Conservation (phyloP, 2,329 filamentous ascomycete species). For the Calonectria hawksworthii region DNA sequence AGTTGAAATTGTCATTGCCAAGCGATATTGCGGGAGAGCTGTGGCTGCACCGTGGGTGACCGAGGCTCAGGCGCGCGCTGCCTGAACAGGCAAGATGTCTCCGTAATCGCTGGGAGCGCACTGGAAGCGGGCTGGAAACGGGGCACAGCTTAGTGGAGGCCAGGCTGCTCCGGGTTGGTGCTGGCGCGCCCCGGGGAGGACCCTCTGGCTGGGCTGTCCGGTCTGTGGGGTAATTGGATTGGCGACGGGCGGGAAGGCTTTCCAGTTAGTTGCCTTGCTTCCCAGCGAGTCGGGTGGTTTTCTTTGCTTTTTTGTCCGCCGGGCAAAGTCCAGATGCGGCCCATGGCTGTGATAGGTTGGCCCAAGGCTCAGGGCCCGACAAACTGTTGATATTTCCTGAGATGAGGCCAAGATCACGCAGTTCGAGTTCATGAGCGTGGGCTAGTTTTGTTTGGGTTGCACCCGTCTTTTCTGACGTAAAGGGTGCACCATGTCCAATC, state of each 20-base stretch:
- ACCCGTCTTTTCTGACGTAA: constrained; percentile 10
- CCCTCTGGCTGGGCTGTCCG: background rate
- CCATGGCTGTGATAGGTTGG: background rate
- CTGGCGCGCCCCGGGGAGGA: background rate
- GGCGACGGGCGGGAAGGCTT: background rate
- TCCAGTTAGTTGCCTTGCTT: background rate
- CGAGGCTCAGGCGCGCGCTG: constrained; percentile 17
- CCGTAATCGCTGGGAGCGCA: constrained; percentile 10
- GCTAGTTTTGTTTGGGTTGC: background rate
- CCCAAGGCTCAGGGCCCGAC: background rate
- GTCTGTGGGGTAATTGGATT: constrained; percentile 9
- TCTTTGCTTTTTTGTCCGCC: background rate
- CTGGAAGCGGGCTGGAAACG: constrained; percentile 1
- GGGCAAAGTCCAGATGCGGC: background rate
- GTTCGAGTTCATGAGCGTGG: background rate
- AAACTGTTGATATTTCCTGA: background rate
- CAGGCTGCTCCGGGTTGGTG: background rate
- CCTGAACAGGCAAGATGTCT: constrained; percentile 9
- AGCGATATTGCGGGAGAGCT: constrained; percentile 7
- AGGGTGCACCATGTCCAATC: constrained; percentile 3
- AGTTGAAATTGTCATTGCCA: constrained; percentile 14
- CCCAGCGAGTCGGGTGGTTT: background rate
- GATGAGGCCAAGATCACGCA: background rate
- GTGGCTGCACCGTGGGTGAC: background rate
- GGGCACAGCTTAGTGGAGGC: background rate